phyloP scores from a whole-genome alignment of 306 rosid genomes.

The Acacia confusa region DNA sequence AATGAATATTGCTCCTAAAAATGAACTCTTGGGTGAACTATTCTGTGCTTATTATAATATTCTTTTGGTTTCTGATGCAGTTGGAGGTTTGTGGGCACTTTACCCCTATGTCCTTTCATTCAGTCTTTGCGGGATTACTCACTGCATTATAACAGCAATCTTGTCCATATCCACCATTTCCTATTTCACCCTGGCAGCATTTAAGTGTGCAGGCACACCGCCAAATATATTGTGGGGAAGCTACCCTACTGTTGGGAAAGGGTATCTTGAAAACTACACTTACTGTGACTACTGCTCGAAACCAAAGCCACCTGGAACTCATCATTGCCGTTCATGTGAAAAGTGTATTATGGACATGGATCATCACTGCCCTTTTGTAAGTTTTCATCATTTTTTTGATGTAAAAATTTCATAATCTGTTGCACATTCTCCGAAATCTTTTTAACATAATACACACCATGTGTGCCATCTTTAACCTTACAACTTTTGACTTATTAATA shows the following conservation, averaged over 20 bases:
- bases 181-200: conserved; percentile 71
- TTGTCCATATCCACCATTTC: conserved; percentile 70
- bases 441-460: background rate
- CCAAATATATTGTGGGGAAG: conserved; percentile 78
- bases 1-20: background rate
- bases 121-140: conserved; percentile 70
- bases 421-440: background rate
- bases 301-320: conserved; percentile 93
- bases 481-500: background rate
- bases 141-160: conserved; percentile 50
- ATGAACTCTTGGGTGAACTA: background rate
- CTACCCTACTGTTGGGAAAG: conserved; percentile 83
- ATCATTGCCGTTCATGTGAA: conserved; percentile 89
- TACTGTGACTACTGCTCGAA: conserved; percentile 77
- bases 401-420: conserved; percentile 13
- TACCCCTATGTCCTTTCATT: conserved; percentile 67
- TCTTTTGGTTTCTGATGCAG: conserved; percentile 47
- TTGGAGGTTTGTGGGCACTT: conserved; percentile 90
- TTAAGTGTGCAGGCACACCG: conserved; percentile 77
- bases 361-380: conserved; percentile 99
- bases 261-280: conserved; percentile 78
- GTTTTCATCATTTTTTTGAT: conserved; percentile 39
- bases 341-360: conserved; percentile 92
- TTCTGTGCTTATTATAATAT: conserved; percentile 26
- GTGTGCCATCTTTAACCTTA: conserved; percentile 14